A percentile compares a stretch with the other conserved stretches of the same genome.
These are phyloP conservation scores for Bothriochloa decipiens DNA, from an alignment of 176 grass and related monocot genomes.

Conservation along the genomic window DNA sequence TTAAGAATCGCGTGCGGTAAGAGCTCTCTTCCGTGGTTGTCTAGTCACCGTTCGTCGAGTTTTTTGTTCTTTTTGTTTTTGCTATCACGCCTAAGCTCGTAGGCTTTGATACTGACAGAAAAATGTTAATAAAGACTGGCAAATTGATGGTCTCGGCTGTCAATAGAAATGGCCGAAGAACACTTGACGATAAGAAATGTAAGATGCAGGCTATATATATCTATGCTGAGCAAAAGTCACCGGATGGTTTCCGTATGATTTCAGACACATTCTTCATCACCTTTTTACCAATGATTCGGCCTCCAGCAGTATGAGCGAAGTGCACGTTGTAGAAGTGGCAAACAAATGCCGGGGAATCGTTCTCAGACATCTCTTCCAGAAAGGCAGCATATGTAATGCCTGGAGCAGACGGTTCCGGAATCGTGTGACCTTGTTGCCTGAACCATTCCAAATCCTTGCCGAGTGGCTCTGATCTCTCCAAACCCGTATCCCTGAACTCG, in stretches of 20 bases:
- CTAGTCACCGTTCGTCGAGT: too few species aligned
- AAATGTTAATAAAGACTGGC: too few species aligned
- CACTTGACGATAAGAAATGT: too few species aligned
- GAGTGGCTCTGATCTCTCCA: conserved; percentile 83
- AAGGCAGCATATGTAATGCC: conserved; percentile 68
- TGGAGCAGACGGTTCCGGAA: conserved; percentile 72
- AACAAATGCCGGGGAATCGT: conserved; percentile 84
- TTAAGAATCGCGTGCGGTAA: too few species aligned
- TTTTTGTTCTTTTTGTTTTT: too few species aligned
- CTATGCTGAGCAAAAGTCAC: too few species aligned
- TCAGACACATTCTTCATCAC: conserved; percentile 24
- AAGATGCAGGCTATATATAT: too few species aligned
- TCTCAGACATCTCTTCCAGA: conserved; percentile 71
- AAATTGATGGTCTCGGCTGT: too few species aligned
- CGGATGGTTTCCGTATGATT: not conserved
- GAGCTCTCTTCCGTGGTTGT: too few species aligned
- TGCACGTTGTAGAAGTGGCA: conserved; percentile 89
- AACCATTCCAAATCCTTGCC: conserved; percentile 90
- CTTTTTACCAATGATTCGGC: conserved; percentile 89
- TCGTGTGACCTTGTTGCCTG: conserved; percentile 60
- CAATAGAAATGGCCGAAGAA: too few species aligned
- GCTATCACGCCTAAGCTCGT: too few species aligned
- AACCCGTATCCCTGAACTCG: conserved; percentile 81
- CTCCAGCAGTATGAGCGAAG: conserved; percentile 92
- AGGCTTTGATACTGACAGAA: too few species aligned